These are phyloP conservation scores for Serpula lacrymans DNA, from an alignment of 768 basidiomycete species.

Conservation along the genomic window DNA sequence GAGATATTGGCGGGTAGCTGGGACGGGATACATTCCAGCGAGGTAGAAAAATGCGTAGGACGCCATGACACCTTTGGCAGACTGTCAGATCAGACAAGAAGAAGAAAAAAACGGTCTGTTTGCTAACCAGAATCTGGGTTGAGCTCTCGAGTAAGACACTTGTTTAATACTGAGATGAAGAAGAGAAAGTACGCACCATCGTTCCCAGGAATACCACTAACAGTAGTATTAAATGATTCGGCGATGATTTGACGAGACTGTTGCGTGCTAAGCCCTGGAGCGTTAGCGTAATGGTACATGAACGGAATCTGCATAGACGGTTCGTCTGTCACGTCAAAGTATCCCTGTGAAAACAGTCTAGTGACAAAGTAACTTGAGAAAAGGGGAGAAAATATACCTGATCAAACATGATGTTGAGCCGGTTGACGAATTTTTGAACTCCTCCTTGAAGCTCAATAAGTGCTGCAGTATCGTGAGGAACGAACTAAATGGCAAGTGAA, in stretches of 20 bases:
- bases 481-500: conserved; percentile 37
- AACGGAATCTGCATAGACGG: conserved; percentile 67
- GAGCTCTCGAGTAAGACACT: neutral
- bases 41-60: conserved; percentile 59
- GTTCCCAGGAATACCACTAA: conserved; percentile 59
- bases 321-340: conserved; percentile 62
- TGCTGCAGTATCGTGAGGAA: conserved; percentile 62
- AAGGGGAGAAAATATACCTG: conserved; percentile 31
- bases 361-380: neutral
- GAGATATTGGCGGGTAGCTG: conserved; percentile 56
- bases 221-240: conserved; percentile 52
- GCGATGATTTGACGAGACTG: conserved; percentile 53
- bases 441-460: conserved; percentile 63
- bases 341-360: conserved; percentile 32
- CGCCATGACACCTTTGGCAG: conserved; percentile 53
- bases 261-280: conserved; percentile 56
- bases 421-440: conserved; percentile 44
- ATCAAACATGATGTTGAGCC: conserved; percentile 57
- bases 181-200: conserved; percentile 42
- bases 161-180: neutral
- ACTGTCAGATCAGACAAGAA: neutral
- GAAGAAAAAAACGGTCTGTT: conserved; percentile 16
- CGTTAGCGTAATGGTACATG: conserved; percentile 68
- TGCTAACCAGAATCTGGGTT: conserved; percentile 14
- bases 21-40: conserved; percentile 59